Conservation (phyloP, 176 grass and related monocot species). For the Stipa capillata region DNA sequence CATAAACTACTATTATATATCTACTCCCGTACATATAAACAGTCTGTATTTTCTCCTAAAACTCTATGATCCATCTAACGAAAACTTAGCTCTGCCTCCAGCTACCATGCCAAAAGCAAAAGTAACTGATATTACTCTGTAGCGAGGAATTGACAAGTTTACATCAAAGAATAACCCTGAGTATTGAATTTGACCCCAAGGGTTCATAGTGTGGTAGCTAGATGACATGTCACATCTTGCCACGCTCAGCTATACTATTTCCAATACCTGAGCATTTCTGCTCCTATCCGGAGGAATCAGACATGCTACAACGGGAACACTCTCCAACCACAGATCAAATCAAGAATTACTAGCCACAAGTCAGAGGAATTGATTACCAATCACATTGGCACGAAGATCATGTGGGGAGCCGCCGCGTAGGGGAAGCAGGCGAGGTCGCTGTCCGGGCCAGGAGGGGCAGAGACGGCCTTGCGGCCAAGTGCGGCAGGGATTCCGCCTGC, state of each 20-base stretch:
- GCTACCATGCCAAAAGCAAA: not conserved
- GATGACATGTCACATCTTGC: not conserved
- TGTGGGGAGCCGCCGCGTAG: not conserved
- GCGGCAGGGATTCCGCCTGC: not conserved
- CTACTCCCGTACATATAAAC: not conserved
- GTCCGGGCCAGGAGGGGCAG: not conserved
- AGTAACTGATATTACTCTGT: not conserved
- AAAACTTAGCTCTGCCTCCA: not conserved
- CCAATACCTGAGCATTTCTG: not conserved
- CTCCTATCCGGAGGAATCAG: not conserved
- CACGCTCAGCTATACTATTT: not conserved
- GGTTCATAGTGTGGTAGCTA: not conserved
- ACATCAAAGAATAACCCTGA: not conserved
- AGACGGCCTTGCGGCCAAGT: not conserved
- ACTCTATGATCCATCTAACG: not conserved
- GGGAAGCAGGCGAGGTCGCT: not conserved
- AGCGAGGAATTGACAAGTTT: not conserved
- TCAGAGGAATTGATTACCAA: not conserved
- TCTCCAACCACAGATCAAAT: not conserved
- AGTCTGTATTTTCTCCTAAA: not conserved
- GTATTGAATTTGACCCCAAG: not conserved
- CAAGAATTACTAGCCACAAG: not conserved
- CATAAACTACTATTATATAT: not conserved
- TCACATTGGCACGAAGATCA: not conserved
- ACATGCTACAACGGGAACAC: not conserved